Evolutionary conservation across 352 stramenopile genomes (phyloP), one percentile per base, ranked within the genome.

Genomic region (Plasmopara viticola): DNA sequence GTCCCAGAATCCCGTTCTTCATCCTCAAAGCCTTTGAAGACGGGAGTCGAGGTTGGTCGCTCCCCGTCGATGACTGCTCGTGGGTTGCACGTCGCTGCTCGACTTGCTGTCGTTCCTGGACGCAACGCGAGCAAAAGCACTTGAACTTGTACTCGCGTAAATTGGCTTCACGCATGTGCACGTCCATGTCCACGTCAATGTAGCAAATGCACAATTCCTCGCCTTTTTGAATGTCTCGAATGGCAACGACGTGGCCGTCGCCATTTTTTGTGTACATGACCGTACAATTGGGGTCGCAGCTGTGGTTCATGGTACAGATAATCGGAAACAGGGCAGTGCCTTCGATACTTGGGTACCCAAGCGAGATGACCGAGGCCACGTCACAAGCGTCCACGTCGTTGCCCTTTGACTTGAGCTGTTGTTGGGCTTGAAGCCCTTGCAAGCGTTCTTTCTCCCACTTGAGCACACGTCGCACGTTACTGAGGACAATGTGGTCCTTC

Each of bases 301-400:
- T 96, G 74, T 98, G 95, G 72, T 98, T 98, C 90, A 98, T 98
- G 57, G 93, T 97, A 62, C 93, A 98, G 31, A 95, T 86, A 31
- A 87, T 81, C 15, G 84, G 74, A 64, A 95, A 98, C 50, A 98
- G 75, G 30, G 92, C 90, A 0, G 94, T 98, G 40, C 95, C 95
- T 58, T 98, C 95, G 15, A 98, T 64, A 42, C 61, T 73, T 44
- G 45, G 59, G 57, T 61, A 85, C 9, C 46, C 70, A 53, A 55
- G 69, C 50, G 44, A 73, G 46, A 66, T 64, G 28, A 48, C 42
- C 0, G 59, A 51, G 25, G 64, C 62, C 13, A 58, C 57, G 7
- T 51, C 63, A 14, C 53, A 12, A 35, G 7, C 45, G 20, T 71
- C 48, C 17, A 70, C 34, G 17, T 67, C 7, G 74, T 59, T 68